Conservation (phyloP, 2,329 filamentous ascomycete genomes). For the Trichoderma koningii region DNA sequence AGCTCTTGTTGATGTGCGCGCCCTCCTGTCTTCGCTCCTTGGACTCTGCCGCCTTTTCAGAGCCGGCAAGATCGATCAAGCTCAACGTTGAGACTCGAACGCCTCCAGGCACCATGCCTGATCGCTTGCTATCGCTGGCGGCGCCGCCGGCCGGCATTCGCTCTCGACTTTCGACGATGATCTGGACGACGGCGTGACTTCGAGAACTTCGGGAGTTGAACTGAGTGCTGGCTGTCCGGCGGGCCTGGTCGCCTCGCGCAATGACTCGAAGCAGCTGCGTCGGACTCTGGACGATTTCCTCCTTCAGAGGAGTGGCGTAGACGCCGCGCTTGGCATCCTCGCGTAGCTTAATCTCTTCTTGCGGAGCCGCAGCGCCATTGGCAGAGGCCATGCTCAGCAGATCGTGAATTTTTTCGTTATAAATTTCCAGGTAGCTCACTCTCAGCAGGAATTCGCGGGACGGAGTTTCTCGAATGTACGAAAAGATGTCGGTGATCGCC, state of each 20-base stretch:
- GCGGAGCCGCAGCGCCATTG: constrained; percentile 56
- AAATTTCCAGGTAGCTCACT: constrained; percentile 98
- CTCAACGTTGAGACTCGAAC: constrained; percentile 94
- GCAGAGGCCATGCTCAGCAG: constrained; percentile 74
- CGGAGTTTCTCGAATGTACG: constrained; percentile 95
- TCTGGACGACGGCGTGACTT: constrained; percentile 97
- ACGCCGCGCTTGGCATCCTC: constrained; percentile 96
- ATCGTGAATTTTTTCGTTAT: constrained; percentile 97
- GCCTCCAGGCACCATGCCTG: constrained; percentile 75
- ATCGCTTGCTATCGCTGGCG: constrained; percentile 58
- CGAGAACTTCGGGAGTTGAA: constrained; percentile 96
- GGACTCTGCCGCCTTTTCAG: constrained; percentile 90
- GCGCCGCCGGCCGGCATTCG: constrained; percentile 62
- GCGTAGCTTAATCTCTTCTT: constrained; percentile 95
- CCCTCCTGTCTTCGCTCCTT: constrained; percentile 94
- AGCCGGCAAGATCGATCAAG: constrained; percentile 93
- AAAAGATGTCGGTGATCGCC: constrained; percentile 98
- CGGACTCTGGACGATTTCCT: constrained; percentile 97
- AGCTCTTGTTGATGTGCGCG: constrained; percentile 97
- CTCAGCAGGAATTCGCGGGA: constrained; percentile 90
- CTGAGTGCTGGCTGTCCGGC: constrained; percentile 90
- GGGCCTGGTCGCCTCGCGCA: constrained; percentile 86
- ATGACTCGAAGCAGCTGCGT: constrained; percentile 95
- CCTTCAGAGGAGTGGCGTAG: constrained; percentile 92
- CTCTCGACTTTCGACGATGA: constrained; percentile 95